phyloP scores from a whole-genome alignment of 805 yeast genomes.

The Candida coquimbonensis region DNA sequence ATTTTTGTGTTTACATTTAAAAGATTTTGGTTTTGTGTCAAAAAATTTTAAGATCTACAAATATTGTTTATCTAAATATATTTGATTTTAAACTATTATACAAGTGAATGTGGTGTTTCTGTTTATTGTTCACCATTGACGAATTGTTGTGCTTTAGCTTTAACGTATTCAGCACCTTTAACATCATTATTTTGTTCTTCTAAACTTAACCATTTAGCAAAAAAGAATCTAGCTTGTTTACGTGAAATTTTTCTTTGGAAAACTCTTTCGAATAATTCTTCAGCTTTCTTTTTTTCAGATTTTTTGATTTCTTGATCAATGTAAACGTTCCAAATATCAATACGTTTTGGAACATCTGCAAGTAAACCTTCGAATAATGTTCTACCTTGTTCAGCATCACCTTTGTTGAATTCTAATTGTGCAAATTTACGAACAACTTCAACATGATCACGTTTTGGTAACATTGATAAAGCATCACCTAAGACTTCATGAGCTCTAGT shows the following conservation, averaged over 20 bases:
- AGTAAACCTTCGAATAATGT: conserved; percentile 89
- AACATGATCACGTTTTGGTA: conserved; percentile 68
- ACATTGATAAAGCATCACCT: conserved; percentile 61
- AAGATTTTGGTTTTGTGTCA: neutral
- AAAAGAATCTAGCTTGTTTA: conserved; percentile 92
- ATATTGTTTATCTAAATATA: neutral
- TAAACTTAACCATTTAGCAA: conserved; percentile 81
- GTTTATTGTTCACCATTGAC: conserved; percentile 31
- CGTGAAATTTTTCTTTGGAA: conserved; percentile 56
- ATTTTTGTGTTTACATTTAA: neutral
- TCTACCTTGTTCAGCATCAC: conserved; percentile 92
- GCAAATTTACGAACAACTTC: conserved; percentile 86
- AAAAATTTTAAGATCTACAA: neutral
- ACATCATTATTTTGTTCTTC: conserved; percentile 67
- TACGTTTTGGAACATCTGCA: conserved; percentile 83
- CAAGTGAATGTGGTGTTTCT: neutral
- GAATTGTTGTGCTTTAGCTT: conserved; percentile 83
- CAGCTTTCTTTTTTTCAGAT: conserved; percentile 59
- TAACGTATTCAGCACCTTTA: conserved; percentile 73
- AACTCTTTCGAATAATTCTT: conserved; percentile 78
- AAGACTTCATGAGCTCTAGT: conserved; percentile 68
- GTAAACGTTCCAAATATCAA: conserved; percentile 93
- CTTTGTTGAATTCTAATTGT: conserved; percentile 76
- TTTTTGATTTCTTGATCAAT: conserved; percentile 85
- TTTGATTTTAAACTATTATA: conserved; percentile 1